These are phyloP conservation scores for Cinnamomum micranthum DNA, from an alignment of 164 flowering plant genomes.

Conservation along the genomic window DNA sequence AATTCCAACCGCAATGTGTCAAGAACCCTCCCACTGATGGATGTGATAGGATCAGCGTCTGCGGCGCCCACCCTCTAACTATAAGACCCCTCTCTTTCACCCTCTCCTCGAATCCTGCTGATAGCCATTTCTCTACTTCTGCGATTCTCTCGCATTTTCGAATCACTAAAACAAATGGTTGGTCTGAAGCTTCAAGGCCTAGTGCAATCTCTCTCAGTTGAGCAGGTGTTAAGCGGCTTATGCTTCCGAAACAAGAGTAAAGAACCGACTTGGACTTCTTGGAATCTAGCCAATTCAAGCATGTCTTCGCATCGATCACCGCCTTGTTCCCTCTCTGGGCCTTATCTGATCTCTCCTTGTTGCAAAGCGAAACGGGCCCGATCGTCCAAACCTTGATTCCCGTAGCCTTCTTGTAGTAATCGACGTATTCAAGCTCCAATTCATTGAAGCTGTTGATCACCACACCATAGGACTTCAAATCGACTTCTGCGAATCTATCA, in stretches of 20 bases:
- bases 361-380: conserved; percentile 46
- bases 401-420: conserved; percentile 20
- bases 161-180: conserved; percentile 49
- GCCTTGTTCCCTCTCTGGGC: conserved; percentile 33
- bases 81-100: conserved; percentile 43
- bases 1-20: conserved; percentile 74
- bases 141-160: conserved; percentile 5
- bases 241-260: conserved; percentile 53
- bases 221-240: conserved; percentile 9
- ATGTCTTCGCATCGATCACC: conserved; percentile 23
- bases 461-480: conserved; percentile 28
- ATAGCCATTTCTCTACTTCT: conserved; percentile 41
- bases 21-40: conserved; percentile 47
- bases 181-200: conserved; percentile 46
- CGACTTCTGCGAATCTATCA: conserved; percentile 19
- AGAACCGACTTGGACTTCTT: conserved; percentile 35
- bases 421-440: conserved; percentile 34
- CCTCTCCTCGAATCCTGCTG: conserved; percentile 38
- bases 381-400: conserved; percentile 38
- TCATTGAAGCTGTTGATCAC: conserved; percentile 41
- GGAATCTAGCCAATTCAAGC: conserved; percentile 46
- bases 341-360: conserved; percentile 28
- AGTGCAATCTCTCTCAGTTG: conserved; percentile 46
- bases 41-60: conserved; percentile 50
- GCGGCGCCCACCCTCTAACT: conserved; percentile 72